Evolutionary conservation across 257 asterid species (phyloP), one percentile per base, ranked within the genome.

Genomic region (Gynochthodes officinalis): DNA sequence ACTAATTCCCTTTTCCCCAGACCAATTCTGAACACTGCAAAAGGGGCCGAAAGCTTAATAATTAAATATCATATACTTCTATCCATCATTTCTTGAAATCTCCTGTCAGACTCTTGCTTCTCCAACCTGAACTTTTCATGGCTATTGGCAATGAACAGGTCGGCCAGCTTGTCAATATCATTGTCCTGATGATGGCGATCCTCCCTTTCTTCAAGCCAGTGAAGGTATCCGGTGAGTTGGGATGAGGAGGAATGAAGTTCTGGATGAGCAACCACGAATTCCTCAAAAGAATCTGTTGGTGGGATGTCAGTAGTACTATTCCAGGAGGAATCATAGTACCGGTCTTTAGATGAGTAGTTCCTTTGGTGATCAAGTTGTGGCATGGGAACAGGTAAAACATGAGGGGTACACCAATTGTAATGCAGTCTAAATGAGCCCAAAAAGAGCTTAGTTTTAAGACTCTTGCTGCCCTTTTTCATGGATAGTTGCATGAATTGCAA

Each of bases 51-150:
- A 32, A 37, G 19, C 5, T 23, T 27, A 66, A 52, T 23, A 39
- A 59, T 50, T 16, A 48, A 61, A 27, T 21, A 33, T 88, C 89
- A 93, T 5, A 89, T 81, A 75, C 97, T 89, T 83, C 96, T 91
- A 46, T 92, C 91, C 91, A 91, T 81, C 97, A 89, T 91, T 79
- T 91, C 97, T 85, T 91, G 96, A 72, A 83, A 91, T 67, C 83
- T 86, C 76, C 97, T 84, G 27, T 89, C 82, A 18, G 97, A 91
- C 61, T 91, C 97, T 19, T 79, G 84, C 73, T 91, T 91, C 93
- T 91, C 97, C 90, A 91, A 75, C 79, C 82, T 85, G 79, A 91
- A 91, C 83, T 89, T 91, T 85, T 89, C 95, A 78, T 91, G 95
- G 78, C 88, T 84, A 63, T 82, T 81, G 0, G 92, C 95, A 66